Evolutionary conservation across 441 rosid species (phyloP).

Genomic region (Arabidopsis lyrata): DNA sequence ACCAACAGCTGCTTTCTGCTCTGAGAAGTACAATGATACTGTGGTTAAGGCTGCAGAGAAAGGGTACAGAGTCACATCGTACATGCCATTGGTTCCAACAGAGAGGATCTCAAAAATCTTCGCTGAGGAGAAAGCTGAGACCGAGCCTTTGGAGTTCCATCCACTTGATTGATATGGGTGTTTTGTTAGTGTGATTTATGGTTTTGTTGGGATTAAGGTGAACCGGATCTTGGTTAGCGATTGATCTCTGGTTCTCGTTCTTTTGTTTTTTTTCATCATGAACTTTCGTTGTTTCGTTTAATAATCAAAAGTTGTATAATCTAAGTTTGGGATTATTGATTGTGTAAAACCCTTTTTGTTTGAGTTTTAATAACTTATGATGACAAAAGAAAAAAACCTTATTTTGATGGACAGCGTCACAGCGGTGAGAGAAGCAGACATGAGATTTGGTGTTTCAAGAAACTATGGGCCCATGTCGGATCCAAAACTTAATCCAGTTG

Average conservation of each 20-base stretch:
- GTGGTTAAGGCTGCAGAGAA: constrained; percentile 72
- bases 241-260: constrained; percentile 21
- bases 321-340: constrained; percentile 1
- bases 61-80: constrained; percentile 76
- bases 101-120: constrained; percentile 84
- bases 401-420: not conserved
- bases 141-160: constrained; percentile 47
- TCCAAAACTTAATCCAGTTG: not conserved
- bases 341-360: constrained; percentile 1
- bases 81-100: constrained; percentile 87
- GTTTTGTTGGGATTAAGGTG: constrained; percentile 18
- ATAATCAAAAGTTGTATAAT: not conserved
- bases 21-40: constrained; percentile 82
- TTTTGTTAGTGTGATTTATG: constrained; percentile 14
- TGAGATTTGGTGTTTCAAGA: too few species aligned
- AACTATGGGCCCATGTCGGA: constrained; percentile 9
- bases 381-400: not conserved
- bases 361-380: not conserved
- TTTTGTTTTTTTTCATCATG: constrained; percentile 10
- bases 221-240: constrained; percentile 32
- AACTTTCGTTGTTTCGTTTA: not conserved
- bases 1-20: constrained; percentile 83
- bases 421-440: too few species aligned
- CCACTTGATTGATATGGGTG: constrained; percentile 35
- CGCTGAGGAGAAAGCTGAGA: constrained; percentile 44